Percentiles rank a stretch among this genome's conserved stretches.
Evolutionary conservation across 108 stramenopile species (phyloP).

Genomic region (Epipyxis sp.): DNA sequence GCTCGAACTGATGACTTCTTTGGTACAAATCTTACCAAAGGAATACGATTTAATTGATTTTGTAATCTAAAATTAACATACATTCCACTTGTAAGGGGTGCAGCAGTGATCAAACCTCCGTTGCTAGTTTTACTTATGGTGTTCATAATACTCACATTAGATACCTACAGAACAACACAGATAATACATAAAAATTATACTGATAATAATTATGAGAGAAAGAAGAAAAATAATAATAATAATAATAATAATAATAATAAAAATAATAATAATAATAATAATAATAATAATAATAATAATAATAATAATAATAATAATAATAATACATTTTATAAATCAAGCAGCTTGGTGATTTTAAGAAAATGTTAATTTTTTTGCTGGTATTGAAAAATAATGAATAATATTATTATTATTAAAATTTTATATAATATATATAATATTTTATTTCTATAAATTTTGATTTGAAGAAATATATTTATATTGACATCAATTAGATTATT

Average conservation of each 20-base stretch:
- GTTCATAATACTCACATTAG: neutral
- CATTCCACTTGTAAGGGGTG: neutral
- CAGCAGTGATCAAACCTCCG: neutral
- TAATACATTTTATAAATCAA: no score
- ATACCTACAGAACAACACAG: neutral
- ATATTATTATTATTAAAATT: neutral
- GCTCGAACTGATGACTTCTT: conserved; percentile 4
- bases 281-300: neutral
- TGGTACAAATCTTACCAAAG: neutral
- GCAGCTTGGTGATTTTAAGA: no score
- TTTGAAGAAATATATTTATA: no score
- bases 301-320: neutral
- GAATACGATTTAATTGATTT: neutral
- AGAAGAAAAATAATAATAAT: neutral
- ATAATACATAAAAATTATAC: neutral
- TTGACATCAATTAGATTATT: no score
- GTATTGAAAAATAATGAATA: neutral
- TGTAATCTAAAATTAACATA: neutral
- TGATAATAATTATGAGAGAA: neutral
- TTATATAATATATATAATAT: neutral
- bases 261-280: neutral
- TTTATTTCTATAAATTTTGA: no score
- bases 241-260: neutral
- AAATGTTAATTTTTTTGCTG: neutral
- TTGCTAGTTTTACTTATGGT: neutral